Evolutionary conservation across 345 rosid genomes (phyloP).

Genomic region (Theobroma cacao): DNA sequence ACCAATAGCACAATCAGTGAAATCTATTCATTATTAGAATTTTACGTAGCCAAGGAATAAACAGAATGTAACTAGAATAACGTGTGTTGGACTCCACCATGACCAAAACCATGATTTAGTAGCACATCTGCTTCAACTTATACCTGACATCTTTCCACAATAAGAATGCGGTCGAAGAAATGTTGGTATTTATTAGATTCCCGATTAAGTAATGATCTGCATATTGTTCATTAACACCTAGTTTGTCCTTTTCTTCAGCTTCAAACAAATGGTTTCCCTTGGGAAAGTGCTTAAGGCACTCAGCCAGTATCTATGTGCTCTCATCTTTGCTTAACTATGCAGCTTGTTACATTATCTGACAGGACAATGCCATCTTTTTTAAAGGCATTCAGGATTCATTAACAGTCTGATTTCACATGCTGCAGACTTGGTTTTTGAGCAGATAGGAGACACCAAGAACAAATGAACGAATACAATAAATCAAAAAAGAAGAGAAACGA

Average conservation of each 20-base stretch:
- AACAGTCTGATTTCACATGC: neutral
- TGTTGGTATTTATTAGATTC: neutral
- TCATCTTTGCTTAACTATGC: neutral
- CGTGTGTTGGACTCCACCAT: neutral
- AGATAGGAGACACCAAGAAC: neutral
- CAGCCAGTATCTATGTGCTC: neutral
- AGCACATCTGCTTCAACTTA: neutral
- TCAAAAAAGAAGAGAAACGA: conserved; percentile 10
- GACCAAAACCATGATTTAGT: too few species aligned
- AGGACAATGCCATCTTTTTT: neutral
- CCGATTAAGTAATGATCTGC: neutral
- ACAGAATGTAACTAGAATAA: neutral
- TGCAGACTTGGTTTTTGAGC: neutral
- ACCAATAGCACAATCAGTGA: neutral
- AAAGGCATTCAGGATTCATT: neutral
- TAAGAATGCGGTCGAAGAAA: neutral
- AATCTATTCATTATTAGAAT: neutral
- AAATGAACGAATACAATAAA: neutral
- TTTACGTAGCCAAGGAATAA: neutral
- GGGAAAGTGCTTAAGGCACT: neutral
- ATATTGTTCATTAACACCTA: neutral
- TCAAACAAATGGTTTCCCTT: neutral
- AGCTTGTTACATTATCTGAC: neutral
- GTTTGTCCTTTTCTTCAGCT: neutral
- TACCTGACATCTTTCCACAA: neutral